Evolutionary conservation across 1,284 basidiomycete genomes (phyloP), one percentile per base, ranked within the genome.

Genomic region (Rhizoctonia solani): DNA sequence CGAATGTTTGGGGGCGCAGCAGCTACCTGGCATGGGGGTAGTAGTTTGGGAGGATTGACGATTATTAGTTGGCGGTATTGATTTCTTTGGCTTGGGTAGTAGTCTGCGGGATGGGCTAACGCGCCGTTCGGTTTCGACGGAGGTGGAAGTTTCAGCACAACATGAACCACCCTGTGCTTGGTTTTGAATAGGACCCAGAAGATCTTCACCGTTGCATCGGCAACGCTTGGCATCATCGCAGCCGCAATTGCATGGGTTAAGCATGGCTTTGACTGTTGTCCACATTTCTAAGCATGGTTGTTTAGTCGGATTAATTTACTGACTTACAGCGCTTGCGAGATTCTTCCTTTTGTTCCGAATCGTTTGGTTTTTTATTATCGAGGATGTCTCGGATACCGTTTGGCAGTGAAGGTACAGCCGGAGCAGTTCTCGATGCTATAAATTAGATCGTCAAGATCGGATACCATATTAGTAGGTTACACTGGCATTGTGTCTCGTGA

Each of bases 301-400:
- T 25, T 53, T 50, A 47, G 46, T 25, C 58, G 5, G 23, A 29
- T n/a, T 14, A 49, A 11, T 16, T 44, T 47, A 44, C 34, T 23
- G 16, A 63, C 58, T 63, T n/a, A 41, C 58, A 34, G 30, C 46
- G 46, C 46, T 63, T 63, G 58, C 58, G 58, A 52, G 58, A 41
- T 63, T 63, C n/a, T 34, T 63, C 58, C 58, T 52, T 47, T 41
- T 63, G 46, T 37, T 50, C 58, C 47, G 37, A 41, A 63, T 63
- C 58, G 37, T 30, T 6, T 8, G 47, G 9, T 34, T 52, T 52
- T 30, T 52, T 63, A 25, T n/a, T 56, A 30, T 46, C 54, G 46
- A 68, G 49, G 27, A 69, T 23, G 37, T 65, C 69, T 42, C 53
- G 67, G 37, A 69, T 42, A 13, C 69, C 69, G 53, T 69, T 69